Evolutionary conservation across 495 filamentous ascomycete species (phyloP), one percentile per base, ranked within the genome.

Genomic region (Lasiosphaeria ovina): DNA sequence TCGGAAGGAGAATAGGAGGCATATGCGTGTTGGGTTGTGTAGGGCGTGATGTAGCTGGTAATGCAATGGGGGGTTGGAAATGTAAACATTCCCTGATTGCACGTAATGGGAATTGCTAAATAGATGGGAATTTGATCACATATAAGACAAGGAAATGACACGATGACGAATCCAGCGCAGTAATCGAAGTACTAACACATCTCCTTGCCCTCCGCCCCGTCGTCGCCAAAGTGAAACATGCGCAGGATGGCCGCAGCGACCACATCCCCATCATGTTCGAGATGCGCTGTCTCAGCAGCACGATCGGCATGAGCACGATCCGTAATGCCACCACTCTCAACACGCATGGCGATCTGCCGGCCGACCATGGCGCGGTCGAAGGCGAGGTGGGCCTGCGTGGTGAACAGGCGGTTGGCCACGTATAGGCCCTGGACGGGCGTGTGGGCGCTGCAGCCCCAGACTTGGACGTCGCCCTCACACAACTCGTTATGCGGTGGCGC

Each of bases 301-400:
- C 62, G 40, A 47, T 72, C 66, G 17, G 66, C 72, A 33, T 65
- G 57, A 1, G 63, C 62, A 57, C 75, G 80, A 49, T 88, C 82
- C 45, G 78, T 69, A 53, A 94, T 88, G 4, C 93, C 78, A 3
- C 87, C 89, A 55, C 66, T 67, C 49, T 77, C 70, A 47, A 87
- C 81, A 38, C 90, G 76, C 57, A 70, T 65, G 44, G 76, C 73
- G 35, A 94, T 73, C 47, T 94, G 69, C 67, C 88, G 85, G 16
- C 72, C 78, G 49, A 90, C 80, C 60, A 95, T 92, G 33, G 86
- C 85, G 57, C 80, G 79, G 4, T 79, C 88, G 67, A 93, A 95
- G 66, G 94, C 92, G 9, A 92, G 89, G 67, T 96, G 92, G 0
- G 91, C 92, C 71, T 96, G 91, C 7, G 95, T 85, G 0, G 89